Evolutionary conservation across 164 flowering plant genomes (phyloP), one percentile per base, ranked within the genome.

Genomic region (Berberis thunbergii): DNA sequence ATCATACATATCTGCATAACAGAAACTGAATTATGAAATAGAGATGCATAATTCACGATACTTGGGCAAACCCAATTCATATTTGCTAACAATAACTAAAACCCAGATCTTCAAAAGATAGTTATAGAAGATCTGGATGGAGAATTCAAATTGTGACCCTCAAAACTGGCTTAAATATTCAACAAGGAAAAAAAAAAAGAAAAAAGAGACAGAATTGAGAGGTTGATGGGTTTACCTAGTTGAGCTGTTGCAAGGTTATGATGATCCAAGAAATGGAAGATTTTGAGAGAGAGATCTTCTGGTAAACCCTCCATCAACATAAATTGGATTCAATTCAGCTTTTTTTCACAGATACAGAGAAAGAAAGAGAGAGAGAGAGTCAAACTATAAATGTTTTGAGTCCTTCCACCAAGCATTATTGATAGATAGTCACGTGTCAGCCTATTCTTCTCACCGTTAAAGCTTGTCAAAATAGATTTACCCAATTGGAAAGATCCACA

Each of bases 201-300:
- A 53, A 26, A 43, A 13, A 61, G 41, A 49, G 1, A 12, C 9
- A 52, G 54, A 57, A 45, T 41, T 7, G 59, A 12, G 4, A 38
- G 39, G 8, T 2, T 40, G n/a, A 7, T 38, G 46, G 13, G 26
- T 76, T 58, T 42, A 86, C 92, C 96, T 76, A 78, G 82, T 67
- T 74, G 84, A 52, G 91, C 83, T 58, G 78, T 53, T 41, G 89
- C 89, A 9, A 86, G 86, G 63, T 76, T 78, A 63, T 77, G 85
- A 60, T 82, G 79, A 75, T 89, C 89, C 75, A 86, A 74, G 49
- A 75, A 76, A 64, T 73, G 64, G 78, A 89, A 83, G 64, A 86
- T 84, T 72, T 83, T 85, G 3, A 69, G 69, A 59, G 68, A 78
- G 6, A 89, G 42, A 41, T 86, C 89, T 9, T 57, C 58, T 6